Base-by-base conservation (phyloP, 176 grass and related monocot genomes). In the Avena atlantica region DNA sequence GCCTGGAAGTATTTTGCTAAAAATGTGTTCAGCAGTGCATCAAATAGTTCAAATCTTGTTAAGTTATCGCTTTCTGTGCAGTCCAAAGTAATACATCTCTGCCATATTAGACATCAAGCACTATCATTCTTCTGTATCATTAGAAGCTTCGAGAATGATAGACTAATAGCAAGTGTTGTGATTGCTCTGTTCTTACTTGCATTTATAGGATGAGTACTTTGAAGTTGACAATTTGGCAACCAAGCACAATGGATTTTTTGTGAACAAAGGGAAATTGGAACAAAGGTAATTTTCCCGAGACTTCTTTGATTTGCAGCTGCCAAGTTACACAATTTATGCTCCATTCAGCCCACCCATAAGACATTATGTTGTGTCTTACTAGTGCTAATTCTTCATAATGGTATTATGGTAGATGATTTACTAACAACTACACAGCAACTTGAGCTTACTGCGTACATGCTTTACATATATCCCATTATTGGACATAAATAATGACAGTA, bases 211-310 rank as follows among this genome's bases (percentile, higher is more conserved):
- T 89, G 93, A 93, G 81, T 95, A 95, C 87, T 95, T 95, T 86
- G 86, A 95, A 87, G 91, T 90, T 65, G 91, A 95, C 72, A 95
- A 95, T 88, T 91, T 95, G 87, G 84, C 80, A 80, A 93, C 93
- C 10, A 95, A 95, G 84, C 93, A 95, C 87, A 89, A 66, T 80
- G 93, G 91, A 61, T 95, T 93, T 87, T 95, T 95, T 91, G 87
- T 95, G 57, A 95, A 95, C 68, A 95, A 95, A 89, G 93, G 91
- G 34, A 90, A 95, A 79, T 87, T 95, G 63, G 91, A 95, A 84
- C 93, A 93, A 19, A 86, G 91, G 93, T 95, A 89, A 88, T 89
- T 80, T 42, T 44, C n/a, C 52, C 44, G 27, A 74, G 64, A 86
- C 50, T 83, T 88, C 8, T 78, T 65, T 75, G 16, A 79, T 64